Evolutionary conservation across 495 filamentous ascomycete genomes (phyloP).

Genomic region (Cairneyella variabilis): DNA sequence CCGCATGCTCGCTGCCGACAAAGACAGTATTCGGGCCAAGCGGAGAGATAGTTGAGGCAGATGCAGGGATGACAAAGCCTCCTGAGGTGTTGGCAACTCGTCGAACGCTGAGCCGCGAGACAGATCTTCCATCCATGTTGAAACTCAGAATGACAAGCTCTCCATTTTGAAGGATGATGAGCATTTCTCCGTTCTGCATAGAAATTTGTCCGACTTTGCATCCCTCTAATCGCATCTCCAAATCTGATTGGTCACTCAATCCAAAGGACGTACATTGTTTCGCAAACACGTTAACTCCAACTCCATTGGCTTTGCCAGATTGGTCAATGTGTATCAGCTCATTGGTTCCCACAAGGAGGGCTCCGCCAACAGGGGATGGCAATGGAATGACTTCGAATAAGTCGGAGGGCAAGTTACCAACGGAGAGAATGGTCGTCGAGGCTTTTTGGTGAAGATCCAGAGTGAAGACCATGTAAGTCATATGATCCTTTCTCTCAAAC

Average conservation of each 20-base stretch:
- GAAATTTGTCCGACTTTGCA: conserved; percentile 74
- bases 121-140: conserved; percentile 84
- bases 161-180: conserved; percentile 79
- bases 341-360: conserved; percentile 81
- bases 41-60: conserved; percentile 63
- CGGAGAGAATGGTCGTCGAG: conserved; percentile 87
- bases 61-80: conserved; percentile 54
- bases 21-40: conserved; percentile 74
- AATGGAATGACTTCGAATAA: conserved; percentile 81
- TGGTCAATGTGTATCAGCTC: conserved; percentile 96
- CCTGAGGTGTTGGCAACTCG: conserved; percentile 56
- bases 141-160: conserved; percentile 74
- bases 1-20: conserved; percentile 77
- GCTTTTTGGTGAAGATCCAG: conserved; percentile 91
- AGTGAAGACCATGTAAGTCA: conserved; percentile 90
- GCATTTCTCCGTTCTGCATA: conserved; percentile 69
- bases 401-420: conserved; percentile 82
- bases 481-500: conserved; percentile 73
- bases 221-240: conserved; percentile 77
- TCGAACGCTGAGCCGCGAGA: conserved; percentile 75
- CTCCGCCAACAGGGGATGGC: conserved; percentile 81
- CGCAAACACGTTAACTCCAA: conserved; percentile 90
- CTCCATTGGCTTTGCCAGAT: conserved; percentile 85
- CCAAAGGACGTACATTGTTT: conserved; percentile 72
- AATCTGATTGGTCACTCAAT: conserved; percentile 79